Evolutionary conservation across 495 filamentous ascomycete genomes (phyloP).

Genomic region (Neurospora africana): DNA sequence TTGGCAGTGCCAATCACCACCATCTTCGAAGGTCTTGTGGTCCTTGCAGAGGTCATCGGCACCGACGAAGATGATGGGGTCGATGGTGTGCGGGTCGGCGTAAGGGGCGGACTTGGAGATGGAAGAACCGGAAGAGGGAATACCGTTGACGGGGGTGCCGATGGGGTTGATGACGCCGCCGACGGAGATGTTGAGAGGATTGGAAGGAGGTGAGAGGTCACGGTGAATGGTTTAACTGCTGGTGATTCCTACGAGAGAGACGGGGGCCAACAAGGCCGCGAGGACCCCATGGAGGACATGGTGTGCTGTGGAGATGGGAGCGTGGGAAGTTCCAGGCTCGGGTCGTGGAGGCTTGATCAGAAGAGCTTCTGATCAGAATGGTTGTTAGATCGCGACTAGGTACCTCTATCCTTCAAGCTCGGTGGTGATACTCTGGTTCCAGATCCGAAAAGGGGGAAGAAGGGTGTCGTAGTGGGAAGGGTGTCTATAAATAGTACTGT

Average conservation of each 20-base stretch:
- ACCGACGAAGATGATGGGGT: neutral
- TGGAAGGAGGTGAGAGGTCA: no score
- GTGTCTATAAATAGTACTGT: neutral
- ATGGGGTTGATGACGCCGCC: no score
- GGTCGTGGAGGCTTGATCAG: no score
- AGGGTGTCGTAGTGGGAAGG: neutral
- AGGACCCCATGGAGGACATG: neutral
- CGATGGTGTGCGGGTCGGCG: neutral
- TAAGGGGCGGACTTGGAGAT: neutral
- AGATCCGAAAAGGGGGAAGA: neutral
- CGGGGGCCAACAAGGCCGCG: neutral
- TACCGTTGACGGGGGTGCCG: no score
- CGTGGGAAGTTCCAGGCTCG: neutral
- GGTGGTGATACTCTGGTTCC: neutral
- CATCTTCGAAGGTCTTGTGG: conserved; percentile 11
- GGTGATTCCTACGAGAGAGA: neutral
- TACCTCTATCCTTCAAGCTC: no score
- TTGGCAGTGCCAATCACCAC: conserved; percentile 48
- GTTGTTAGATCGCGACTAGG: no score
- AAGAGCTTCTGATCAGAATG: no score
- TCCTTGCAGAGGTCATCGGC: conserved; percentile 5
- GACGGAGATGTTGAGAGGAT: no score
- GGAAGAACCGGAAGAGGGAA: neutral
- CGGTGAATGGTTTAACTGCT: neutral
- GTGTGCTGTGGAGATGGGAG: neutral